Evolutionary conservation across 192 early-diverging fungal genomes (phyloP).

Genomic region (Podila epicladia): DNA sequence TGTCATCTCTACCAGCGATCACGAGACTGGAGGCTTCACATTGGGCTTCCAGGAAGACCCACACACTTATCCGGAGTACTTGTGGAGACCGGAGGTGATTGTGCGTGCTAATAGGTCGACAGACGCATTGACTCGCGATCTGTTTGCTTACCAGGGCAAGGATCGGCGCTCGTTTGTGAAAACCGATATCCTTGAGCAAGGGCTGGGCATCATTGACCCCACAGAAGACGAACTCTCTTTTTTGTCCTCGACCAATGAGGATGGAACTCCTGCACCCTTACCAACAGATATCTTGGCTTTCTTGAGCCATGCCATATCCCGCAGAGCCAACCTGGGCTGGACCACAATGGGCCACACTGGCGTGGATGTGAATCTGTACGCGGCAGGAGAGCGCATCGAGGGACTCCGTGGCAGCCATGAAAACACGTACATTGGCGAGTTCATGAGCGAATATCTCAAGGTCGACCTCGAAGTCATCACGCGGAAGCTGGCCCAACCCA

Average conservation of each 20-base stretch:
- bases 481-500: constrained; percentile 31
- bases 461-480: constrained; percentile 63
- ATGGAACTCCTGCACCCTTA: constrained; percentile 3
- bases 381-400: constrained; percentile 56
- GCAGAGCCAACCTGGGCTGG: constrained; percentile 58
- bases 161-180: constrained; percentile 47
- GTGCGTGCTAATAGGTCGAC: constrained; percentile 75
- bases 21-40: constrained; percentile 97
- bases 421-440: constrained; percentile 72
- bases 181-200: constrained; percentile 69
- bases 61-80: constrained; percentile 84
- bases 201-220: constrained; percentile 78
- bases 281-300: constrained; percentile 13
- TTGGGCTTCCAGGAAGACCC: constrained; percentile 78
- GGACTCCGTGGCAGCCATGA: constrained; percentile 69
- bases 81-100: constrained; percentile 83
- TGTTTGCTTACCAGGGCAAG: constrained; percentile 45
- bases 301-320: constrained; percentile 16
- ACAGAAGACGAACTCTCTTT: constrained; percentile 68
- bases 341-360: constrained; percentile 94
- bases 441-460: constrained; percentile 62
- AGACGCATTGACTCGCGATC: constrained; percentile 56
- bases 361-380: constrained; percentile 91
- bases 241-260: constrained; percentile 36
- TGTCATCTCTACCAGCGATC: constrained; percentile 92